Percentiles rank a stretch among this genome's conserved stretches.
phyloP scores from a whole-genome alignment of 305 asterid genomes.

The Plantago coronopus region DNA sequence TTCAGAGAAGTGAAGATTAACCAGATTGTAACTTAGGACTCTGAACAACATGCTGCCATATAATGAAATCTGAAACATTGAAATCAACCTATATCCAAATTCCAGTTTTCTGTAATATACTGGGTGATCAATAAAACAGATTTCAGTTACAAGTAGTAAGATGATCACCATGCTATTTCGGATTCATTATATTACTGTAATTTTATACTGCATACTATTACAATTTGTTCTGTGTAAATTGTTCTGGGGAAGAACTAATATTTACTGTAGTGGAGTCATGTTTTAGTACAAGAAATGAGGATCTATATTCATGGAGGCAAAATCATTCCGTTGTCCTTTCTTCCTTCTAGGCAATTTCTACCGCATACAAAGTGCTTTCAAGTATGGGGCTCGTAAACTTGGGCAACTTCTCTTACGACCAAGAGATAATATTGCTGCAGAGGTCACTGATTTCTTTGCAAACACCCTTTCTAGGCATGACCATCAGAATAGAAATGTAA shows the following conservation, averaged over 20 bases:
- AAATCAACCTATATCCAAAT: not conserved
- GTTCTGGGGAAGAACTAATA: not conserved
- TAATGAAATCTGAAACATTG: too few relatives aligned
- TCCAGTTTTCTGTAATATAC: not conserved
- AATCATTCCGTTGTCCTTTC: not conserved
- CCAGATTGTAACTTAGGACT: too few relatives aligned
- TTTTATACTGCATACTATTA: not conserved
- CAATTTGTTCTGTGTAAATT: conserved; percentile 2
- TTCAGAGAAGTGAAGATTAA: too few relatives aligned
- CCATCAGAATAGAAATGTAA: conserved; percentile 24
- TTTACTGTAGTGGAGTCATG: not conserved
- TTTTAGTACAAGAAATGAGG: conserved; percentile 10
- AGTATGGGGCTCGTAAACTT: conserved; percentile 77
- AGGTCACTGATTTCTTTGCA: conserved; percentile 46
- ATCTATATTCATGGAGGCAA: conserved; percentile 14
- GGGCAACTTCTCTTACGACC: conserved; percentile 55
- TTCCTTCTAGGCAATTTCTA: conserved; percentile 62
- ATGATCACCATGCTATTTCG: too few relatives aligned
- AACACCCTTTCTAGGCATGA: conserved; percentile 52
- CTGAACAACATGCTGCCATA: too few relatives aligned
- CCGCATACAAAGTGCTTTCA: conserved; percentile 83
- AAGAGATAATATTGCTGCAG: conserved; percentile 52
- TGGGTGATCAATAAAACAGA: too few relatives aligned
- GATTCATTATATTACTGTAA: too few relatives aligned
- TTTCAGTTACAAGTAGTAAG: too few relatives aligned